Evolutionary conservation across 1,284 basidiomycete genomes (phyloP).

Genomic region (Sanguinoderma infundibulare): DNA sequence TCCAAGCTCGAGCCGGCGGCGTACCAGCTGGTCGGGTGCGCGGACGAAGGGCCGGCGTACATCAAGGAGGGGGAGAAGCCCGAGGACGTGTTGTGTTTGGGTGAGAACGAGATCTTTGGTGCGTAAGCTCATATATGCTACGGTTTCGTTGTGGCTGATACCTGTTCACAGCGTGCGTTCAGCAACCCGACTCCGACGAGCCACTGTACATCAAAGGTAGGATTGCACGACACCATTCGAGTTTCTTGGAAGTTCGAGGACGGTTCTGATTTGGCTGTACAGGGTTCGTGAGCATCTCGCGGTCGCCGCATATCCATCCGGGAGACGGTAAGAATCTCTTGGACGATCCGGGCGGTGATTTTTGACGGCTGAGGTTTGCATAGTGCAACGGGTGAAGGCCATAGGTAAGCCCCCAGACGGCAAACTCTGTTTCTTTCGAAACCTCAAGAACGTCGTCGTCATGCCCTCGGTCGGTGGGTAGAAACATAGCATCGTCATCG

Average conservation of each 20-base stretch:
- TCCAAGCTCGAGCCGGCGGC: no score
- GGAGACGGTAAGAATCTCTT: constrained; percentile 58
- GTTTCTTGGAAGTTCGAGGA: neutral
- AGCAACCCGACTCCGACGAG: constrained; percentile 46
- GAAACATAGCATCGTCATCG: neutral
- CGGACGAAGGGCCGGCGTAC: constrained; percentile 75
- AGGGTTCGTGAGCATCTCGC: constrained; percentile 55
- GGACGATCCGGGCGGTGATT: neutral
- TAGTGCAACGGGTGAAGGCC: constrained; percentile 73
- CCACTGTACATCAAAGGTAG: constrained; percentile 58
- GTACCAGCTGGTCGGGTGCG: constrained; percentile 74
- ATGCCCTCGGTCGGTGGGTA: constrained; percentile 64
- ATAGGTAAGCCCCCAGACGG: constrained; percentile 70
- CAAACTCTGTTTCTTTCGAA: constrained; percentile 59
- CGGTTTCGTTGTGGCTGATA: neutral
- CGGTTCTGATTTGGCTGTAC: neutral
- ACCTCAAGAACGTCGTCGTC: constrained; percentile 75
- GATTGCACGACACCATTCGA: neutral
- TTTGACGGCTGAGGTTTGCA: neutral
- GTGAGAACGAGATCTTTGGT: constrained; percentile 67
- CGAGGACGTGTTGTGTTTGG: constrained; percentile 54
- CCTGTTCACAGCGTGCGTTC: constrained; percentile 53
- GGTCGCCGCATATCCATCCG: constrained; percentile 72
- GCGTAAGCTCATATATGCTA: constrained; percentile 18
- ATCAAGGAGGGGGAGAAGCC: constrained; percentile 41